Base-by-base conservation (phyloP, 306 rosid genomes). In the Prunus mume region DNA sequence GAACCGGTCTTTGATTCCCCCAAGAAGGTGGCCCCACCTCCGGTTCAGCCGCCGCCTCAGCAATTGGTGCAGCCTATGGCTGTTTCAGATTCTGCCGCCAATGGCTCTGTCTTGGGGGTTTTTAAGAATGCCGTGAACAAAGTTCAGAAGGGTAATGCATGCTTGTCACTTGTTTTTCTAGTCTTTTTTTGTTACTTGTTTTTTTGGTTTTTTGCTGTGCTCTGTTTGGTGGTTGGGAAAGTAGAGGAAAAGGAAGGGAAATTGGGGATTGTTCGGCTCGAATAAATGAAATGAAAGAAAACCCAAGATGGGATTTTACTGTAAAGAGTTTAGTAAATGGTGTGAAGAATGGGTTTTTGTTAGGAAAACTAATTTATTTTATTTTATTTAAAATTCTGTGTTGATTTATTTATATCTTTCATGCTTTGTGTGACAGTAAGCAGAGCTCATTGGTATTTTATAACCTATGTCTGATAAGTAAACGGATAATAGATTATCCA, bases 91-190 rank as follows among this genome's bases (percentile, higher is more conserved):
- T 56, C 85, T 43, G 10, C 65, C 19, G 52, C 75, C 47, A 82
- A 86, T 70, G 87, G 89, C 9, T 87, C 98, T 52, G 82, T 91
- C 50, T 13, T 79, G 17, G 93, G 90, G 4, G 82, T 96, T 79
- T 86, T 96, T 73, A 84, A 83, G 80, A 91, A 88, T 77, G 98
- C 98, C 14, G 96, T 89, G 38, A 82, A 85, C 9, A 92, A 86
- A 77, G 93, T 96, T 30, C 99, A 87, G 55, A 85, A 88, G 45
- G 99, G 99, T 96, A 82, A 12, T 81, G 75, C 41, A 20, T 69
- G 69, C 30, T 12, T 62, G 19, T 28, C 28, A 13, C 43, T 58
- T 27, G 28, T 47, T 34, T 34, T 34, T 34, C 41, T 34, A 34
- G 41, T 34, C 41, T 34, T 5, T 34, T 14, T 54, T 43, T 28